These are phyloP conservation scores for Dalbergia oliveri DNA, from an alignment of 306 rosid species.

Conservation along the genomic window DNA sequence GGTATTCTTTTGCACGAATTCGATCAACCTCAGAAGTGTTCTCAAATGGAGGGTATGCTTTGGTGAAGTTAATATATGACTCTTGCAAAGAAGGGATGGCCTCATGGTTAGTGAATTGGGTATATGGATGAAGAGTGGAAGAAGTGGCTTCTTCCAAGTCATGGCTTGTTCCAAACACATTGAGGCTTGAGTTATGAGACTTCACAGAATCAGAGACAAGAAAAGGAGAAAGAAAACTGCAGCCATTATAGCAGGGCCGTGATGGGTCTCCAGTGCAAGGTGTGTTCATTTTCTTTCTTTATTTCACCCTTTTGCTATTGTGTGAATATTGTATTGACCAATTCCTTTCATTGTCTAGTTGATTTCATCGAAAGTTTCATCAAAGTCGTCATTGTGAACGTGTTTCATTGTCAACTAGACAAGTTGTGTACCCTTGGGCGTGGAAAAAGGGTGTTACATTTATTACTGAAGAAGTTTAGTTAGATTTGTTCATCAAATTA, in stretches of 20 bases:
- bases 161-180: constrained; percentile 24
- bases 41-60: constrained; percentile 57
- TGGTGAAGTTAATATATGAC: constrained; percentile 54
- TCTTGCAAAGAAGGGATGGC: constrained; percentile 67
- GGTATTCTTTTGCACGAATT: constrained; percentile 61
- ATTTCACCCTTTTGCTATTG: background rate
- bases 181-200: constrained; percentile 34
- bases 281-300: constrained; percentile 49
- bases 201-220: constrained; percentile 25
- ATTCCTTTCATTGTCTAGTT: background rate
- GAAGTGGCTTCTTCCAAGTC: constrained; percentile 54
- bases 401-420: constrained; percentile 14
- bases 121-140: constrained; percentile 58
- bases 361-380: constrained; percentile 10
- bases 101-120: constrained; percentile 71
- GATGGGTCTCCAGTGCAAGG: constrained; percentile 55
- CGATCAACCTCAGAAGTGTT: constrained; percentile 56
- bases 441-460: background rate
- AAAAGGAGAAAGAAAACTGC: constrained; percentile 51
- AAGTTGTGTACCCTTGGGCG: background rate
- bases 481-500: constrained; percentile 2
- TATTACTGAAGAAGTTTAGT: background rate
- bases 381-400: background rate
- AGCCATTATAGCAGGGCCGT: constrained; percentile 56
- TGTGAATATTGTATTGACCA: background rate